Percentiles rank a stretch among this genome's conserved stretches.
Evolutionary conservation across 495 filamentous ascomycete genomes (phyloP).

Genomic region (Aspergillus avenaceus): DNA sequence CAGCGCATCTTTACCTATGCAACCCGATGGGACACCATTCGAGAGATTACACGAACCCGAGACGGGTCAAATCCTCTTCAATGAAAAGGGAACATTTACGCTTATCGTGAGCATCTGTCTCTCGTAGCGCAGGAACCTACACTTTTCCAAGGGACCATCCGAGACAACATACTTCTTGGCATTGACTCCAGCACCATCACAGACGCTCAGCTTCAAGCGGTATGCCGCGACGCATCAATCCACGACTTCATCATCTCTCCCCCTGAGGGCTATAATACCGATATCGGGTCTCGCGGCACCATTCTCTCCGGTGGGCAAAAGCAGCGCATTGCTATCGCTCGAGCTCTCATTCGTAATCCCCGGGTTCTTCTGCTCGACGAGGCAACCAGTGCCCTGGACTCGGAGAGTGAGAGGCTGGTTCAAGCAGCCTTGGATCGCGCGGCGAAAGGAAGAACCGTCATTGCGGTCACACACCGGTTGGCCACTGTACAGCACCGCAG

Average conservation of each 20-base stretch:
- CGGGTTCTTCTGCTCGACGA: neutral
- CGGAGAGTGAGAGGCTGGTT: too few species aligned
- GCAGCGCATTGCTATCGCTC: neutral
- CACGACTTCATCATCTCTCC: conserved; percentile 59
- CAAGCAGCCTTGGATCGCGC: too few species aligned
- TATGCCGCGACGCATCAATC: conserved; percentile 58
- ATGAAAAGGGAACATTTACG: too few species aligned
- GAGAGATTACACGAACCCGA: too few species aligned
- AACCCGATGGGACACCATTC: too few species aligned
- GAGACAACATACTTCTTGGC: conserved; percentile 55
- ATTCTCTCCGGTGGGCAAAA: neutral
- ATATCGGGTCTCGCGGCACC: too few species aligned
- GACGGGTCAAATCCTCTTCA: too few species aligned
- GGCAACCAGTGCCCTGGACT: too few species aligned
- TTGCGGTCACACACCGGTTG: too few species aligned
- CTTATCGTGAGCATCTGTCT: conserved; percentile 49
- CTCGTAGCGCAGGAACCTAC: conserved; percentile 59
- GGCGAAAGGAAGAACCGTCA: too few species aligned
- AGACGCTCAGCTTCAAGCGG: conserved; percentile 48
- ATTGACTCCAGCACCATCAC: conserved; percentile 10
- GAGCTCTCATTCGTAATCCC: neutral
- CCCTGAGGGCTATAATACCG: conserved; percentile 56
- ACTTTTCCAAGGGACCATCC: conserved; percentile 57
- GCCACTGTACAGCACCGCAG: too few species aligned
- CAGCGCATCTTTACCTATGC: too few species aligned